Conservation (phyloP, 73 alveolate genomes). For the Blepharisma japonicum region DNA sequence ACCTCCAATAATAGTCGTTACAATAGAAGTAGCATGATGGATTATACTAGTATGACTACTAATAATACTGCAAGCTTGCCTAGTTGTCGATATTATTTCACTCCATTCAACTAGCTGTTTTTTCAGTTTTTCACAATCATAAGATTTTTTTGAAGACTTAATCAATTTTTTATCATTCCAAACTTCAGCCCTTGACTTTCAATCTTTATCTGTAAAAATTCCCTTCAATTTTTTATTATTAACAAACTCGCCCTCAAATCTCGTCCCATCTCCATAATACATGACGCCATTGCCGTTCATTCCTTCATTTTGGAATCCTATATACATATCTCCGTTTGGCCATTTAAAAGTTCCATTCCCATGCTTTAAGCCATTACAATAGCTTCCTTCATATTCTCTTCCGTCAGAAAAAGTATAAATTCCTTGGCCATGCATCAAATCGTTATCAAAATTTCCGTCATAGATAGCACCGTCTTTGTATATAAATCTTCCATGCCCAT, state of each 20-base stretch:
- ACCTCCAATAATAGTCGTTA: too few species aligned
- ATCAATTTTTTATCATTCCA: too few species aligned
- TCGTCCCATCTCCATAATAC: not conserved
- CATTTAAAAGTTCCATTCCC: constrained; percentile 39
- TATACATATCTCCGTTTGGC: constrained; percentile 37
- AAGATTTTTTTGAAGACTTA: too few species aligned
- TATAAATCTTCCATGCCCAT: constrained; percentile 42
- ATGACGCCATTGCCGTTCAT: not conserved
- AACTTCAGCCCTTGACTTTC: too few species aligned
- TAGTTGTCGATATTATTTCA: too few species aligned
- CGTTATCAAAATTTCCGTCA: constrained; percentile 48
- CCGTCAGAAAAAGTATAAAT: constrained; percentile 38
- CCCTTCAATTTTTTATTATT: not conserved
- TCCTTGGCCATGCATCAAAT: constrained; percentile 47
- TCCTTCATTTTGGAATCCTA: not conserved
- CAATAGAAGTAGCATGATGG: too few species aligned
- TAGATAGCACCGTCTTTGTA: constrained; percentile 39
- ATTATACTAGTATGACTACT: too few species aligned
- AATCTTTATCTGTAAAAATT: too few species aligned
- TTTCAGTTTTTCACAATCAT: too few species aligned
- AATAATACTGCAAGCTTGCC: too few species aligned
- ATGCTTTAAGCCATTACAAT: not conserved
- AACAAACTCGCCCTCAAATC: not conserved
- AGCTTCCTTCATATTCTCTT: constrained; percentile 44
- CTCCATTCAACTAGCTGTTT: too few species aligned